A percentile compares a stretch with the other conserved stretches of the same genome.
Conservation (phyloP, 2,329 filamentous ascomycete genomes). For the Aspergillus pseudonomiae region DNA sequence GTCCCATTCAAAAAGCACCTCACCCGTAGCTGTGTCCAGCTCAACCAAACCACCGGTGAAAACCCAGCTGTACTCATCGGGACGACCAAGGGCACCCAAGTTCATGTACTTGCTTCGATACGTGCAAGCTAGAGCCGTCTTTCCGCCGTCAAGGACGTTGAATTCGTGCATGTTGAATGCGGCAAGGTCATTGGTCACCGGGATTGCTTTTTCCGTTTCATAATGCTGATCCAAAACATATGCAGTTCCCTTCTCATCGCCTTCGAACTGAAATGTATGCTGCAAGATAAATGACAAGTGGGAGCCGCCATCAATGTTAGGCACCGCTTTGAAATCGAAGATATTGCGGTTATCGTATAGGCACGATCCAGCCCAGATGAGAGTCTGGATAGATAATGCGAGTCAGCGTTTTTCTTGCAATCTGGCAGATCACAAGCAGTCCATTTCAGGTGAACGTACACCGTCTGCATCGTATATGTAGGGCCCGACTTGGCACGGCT, state of each 20-base stretch:
- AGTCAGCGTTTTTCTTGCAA: neutral
- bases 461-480: slow-evolving; percentile 55
- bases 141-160: slow-evolving; percentile 40
- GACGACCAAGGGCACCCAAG: slow-evolving; percentile 35
- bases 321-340: slow-evolving; percentile 52
- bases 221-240: slow-evolving; percentile 54
- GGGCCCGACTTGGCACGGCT: slow-evolving; percentile 50
- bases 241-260: slow-evolving; percentile 48
- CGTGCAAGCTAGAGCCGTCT: slow-evolving; percentile 35
- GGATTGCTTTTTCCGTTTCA: slow-evolving; percentile 43
- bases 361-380: slow-evolving; percentile 54
- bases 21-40: slow-evolving; percentile 38
- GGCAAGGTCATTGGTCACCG: slow-evolving; percentile 28
- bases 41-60: slow-evolving; percentile 43
- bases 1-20: slow-evolving; percentile 42
- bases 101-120: slow-evolving; percentile 27
- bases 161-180: slow-evolving; percentile 48
- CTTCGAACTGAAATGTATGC: slow-evolving; percentile 29
- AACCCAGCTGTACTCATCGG: slow-evolving; percentile 34
- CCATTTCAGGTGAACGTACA: slow-evolving; percentile 26
- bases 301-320: slow-evolving; percentile 45
- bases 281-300: slow-evolving; percentile 53
- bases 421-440: neutral
- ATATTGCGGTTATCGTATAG: slow-evolving; percentile 50
- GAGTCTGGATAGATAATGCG: slow-evolving; percentile 22